Evolutionary conservation across 257 asterid species (phyloP), one percentile per base, ranked within the genome.

Genomic region (Solanum etuberosum): DNA sequence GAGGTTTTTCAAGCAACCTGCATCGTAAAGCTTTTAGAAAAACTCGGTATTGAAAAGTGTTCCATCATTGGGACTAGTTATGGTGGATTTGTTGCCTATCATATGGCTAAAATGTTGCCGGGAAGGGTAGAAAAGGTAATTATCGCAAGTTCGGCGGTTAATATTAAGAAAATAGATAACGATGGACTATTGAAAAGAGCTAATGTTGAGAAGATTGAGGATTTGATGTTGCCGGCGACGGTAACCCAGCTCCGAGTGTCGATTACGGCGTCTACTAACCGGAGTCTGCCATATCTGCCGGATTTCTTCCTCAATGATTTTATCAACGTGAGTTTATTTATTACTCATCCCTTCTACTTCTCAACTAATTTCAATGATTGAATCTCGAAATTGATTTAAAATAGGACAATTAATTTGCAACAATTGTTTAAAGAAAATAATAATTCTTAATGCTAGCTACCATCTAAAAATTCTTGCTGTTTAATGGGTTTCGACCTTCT

Each of bases 41-140:
- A 85, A 15, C 86, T 94, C 8, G 95, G 96, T 3, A 86, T 95
- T 37, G 7, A 31, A 0, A 88, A 90, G 85, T 96, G 89, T 83
- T 90, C 94, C 0, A 86, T 96, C 1, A 91, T 94, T 37, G 99
- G 99, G 86, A 94, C 96, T 32, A 96, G 98, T 86, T 96, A 96
- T 86, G 98, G 98, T 13, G 98, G 98, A 8, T 92, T 94, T 7
- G 98, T 96, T 87, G 97, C 99, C 70, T 94, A 96, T 61, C 90
- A 90, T 27, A 78, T 96, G 96, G 98, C 92, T 29, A 68, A 51
- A 11, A 91, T 86, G 95, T 94, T 93, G 94, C 94, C 98, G 86
- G 98, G 93, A 76, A 91, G 92, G 86, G 96, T 96, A 83, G 93
- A 94, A 86, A 96, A 93, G 93, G 97, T 96, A 91, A 98, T 94